phyloP scores from a whole-genome alignment of 2,329 filamentous ascomycete genomes.

The Neofusicoccum kwambonambiense region DNA sequence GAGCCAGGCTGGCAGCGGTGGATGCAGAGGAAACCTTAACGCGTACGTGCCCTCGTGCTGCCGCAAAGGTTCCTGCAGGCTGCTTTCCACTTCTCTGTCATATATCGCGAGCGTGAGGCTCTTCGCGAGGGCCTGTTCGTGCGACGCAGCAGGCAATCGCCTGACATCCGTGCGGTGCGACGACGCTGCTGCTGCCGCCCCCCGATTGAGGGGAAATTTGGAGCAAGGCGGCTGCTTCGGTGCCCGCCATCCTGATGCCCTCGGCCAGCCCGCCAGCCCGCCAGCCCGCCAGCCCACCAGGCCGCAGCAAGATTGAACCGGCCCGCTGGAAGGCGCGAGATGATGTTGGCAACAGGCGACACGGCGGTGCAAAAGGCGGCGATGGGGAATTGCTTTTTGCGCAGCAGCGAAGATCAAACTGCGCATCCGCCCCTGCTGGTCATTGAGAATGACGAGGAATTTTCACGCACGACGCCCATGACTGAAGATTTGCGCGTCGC shows the following conservation, averaged over 20 bases:
- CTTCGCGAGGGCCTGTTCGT: slow-evolving; percentile 11
- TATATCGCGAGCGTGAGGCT: slow-evolving; percentile 12
- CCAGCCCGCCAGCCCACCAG: background rate
- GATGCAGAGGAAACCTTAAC: background rate
- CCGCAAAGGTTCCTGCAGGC: slow-evolving; percentile 8
- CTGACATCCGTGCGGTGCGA: slow-evolving; percentile 17
- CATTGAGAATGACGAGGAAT: slow-evolving; percentile 3
- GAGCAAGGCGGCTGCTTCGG: background rate
- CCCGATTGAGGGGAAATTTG: slow-evolving; percentile 7
- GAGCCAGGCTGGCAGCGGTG: background rate
- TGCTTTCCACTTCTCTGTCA: slow-evolving; percentile 8
- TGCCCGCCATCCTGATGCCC: slow-evolving; percentile 5
- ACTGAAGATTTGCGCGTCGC: no score
- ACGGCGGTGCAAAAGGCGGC: background rate
- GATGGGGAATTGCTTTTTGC: slow-evolving; percentile 1
- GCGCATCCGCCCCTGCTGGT: slow-evolving; percentile 12
- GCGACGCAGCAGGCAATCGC: slow-evolving; percentile 18
- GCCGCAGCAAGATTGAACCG: slow-evolving; percentile 10
- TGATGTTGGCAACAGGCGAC: background rate
- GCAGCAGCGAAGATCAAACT: slow-evolving; percentile 10
- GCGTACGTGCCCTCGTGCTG: background rate
- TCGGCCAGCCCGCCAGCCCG: background rate
- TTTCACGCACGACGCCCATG: background rate
- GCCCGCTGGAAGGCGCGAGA: slow-evolving; percentile 9
- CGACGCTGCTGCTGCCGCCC: background rate